Evolutionary conservation across 2,329 filamentous ascomycete species (phyloP).

Genomic region (Atkinsonella texensis): DNA sequence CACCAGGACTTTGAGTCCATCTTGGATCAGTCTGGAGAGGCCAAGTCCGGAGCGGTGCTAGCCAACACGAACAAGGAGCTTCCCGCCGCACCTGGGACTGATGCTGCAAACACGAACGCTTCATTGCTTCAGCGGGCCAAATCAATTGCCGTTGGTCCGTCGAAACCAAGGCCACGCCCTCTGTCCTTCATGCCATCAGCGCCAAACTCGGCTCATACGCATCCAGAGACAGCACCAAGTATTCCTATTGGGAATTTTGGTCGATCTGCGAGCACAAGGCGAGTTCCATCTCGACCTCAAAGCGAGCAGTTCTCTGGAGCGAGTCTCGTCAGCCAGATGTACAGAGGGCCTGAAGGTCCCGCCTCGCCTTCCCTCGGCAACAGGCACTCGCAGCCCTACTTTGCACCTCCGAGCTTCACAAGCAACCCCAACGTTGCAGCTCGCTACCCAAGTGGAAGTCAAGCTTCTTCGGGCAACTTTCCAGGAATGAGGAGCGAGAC

Average conservation of each 20-base stretch:
- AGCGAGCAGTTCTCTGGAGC: constrained; percentile 54
- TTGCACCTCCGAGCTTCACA: constrained; percentile 35
- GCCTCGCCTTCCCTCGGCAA: constrained; percentile 47
- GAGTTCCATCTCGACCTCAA: constrained; percentile 36
- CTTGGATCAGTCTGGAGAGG: constrained; percentile 63
- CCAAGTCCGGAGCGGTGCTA: constrained; percentile 17
- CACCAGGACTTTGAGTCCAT: constrained; percentile 94
- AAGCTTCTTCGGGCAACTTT: constrained; percentile 48
- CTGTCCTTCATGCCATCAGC: constrained; percentile 42
- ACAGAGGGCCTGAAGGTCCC: constrained; percentile 57
- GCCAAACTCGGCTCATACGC: constrained; percentile 35
- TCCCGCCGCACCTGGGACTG: constrained; percentile 47
- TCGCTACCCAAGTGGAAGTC: constrained; percentile 39
- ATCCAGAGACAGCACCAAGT: constrained; percentile 63
- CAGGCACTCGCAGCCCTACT: constrained; percentile 53
- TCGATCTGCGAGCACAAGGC: constrained; percentile 41
- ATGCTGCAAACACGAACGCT: constrained; percentile 22
- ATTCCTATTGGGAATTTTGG: constrained; percentile 55
- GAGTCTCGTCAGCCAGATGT: constrained; percentile 79
- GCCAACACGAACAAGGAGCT: constrained; percentile 69
- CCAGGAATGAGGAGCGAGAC: constrained; percentile 58
- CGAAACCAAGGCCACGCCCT: constrained; percentile 39
- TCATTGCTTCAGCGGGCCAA: constrained; percentile 50
- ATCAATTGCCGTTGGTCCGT: constrained; percentile 40
- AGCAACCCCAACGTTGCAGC: constrained; percentile 39